phyloP scores from a whole-genome alignment of 257 asterid species.

The Solanum gracilifrons region DNA sequence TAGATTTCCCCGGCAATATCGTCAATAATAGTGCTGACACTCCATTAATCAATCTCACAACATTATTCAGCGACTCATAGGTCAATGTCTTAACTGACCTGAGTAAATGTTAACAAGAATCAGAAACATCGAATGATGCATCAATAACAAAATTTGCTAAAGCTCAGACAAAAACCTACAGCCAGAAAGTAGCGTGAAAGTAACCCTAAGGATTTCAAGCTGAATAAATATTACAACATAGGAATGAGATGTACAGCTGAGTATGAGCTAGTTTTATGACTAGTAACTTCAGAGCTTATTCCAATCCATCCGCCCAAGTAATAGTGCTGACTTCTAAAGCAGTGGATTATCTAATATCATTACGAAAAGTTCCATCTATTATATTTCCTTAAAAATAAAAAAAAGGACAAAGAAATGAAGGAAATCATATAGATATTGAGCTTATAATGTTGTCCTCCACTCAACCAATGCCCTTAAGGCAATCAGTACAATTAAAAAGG shows the following conservation, averaged over 20 bases:
- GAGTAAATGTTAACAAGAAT: not conserved
- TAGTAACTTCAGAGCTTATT: not conserved
- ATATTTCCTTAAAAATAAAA: not conserved
- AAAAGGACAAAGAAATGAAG: not conserved
- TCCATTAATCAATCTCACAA: slow-evolving; percentile 89
- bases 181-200: not conserved
- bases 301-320: not conserved
- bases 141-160: not conserved
- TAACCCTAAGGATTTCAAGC: not conserved
- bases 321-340: not conserved
- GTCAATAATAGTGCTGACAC: slow-evolving; percentile 79
- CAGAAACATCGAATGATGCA: not conserved
- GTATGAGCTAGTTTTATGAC: not conserved
- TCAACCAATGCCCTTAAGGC: not conserved
- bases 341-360: not conserved
- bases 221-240: not conserved
- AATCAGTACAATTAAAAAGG: not conserved
- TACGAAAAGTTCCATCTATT: not conserved
- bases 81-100: slow-evolving; percentile 96
- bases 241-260: not conserved
- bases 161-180: not conserved
- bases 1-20: slow-evolving; percentile 81
- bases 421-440: not conserved
- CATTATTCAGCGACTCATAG: slow-evolving; percentile 78
- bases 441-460: not conserved